phyloP scores from a whole-genome alignment of 2,329 filamentous ascomycete genomes.

The Hortaea sp. region DNA sequence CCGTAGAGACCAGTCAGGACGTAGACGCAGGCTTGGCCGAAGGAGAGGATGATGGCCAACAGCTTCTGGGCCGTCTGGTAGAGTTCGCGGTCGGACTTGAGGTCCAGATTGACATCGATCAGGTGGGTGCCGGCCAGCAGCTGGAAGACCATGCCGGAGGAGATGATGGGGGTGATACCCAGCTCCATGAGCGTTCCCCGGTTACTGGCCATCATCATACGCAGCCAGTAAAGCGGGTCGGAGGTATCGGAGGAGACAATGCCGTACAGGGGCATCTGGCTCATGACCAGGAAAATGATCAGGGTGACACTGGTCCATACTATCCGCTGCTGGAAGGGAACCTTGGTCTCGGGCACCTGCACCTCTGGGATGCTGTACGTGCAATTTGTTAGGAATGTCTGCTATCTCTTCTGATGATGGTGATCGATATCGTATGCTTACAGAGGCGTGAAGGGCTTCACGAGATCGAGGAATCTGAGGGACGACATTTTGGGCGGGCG shows the following conservation, averaged over 20 bases:
- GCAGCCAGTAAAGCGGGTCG: slow-evolving; percentile 97
- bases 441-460: slow-evolving; percentile 98
- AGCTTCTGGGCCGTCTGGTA: slow-evolving; percentile 99
- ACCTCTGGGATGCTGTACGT: slow-evolving; percentile 90
- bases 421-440: neutral
- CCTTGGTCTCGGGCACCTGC: slow-evolving; percentile 94
- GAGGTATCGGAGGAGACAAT: slow-evolving; percentile 85
- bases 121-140: slow-evolving; percentile 98
- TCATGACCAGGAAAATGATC: slow-evolving; percentile 99
- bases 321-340: slow-evolving; percentile 82
- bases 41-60: slow-evolving; percentile 93
- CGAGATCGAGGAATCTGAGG: slow-evolving; percentile 94
- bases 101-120: slow-evolving; percentile 99
- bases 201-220: slow-evolving; percentile 99
- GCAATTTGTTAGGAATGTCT: slow-evolving; percentile 28
- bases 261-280: slow-evolving; percentile 95
- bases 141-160: slow-evolving; percentile 99
- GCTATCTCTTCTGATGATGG: no score
- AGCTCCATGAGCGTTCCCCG: slow-evolving; percentile 36
- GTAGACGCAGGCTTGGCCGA: slow-evolving; percentile 95
- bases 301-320: slow-evolving; percentile 57
- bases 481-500: neutral
- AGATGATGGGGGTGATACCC: slow-evolving; percentile 87
- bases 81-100: slow-evolving; percentile 98
- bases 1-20: slow-evolving; percentile 98